These are phyloP conservation scores for Vigna hirtella DNA, from an alignment of 306 rosid genomes.

Conservation along the genomic window DNA sequence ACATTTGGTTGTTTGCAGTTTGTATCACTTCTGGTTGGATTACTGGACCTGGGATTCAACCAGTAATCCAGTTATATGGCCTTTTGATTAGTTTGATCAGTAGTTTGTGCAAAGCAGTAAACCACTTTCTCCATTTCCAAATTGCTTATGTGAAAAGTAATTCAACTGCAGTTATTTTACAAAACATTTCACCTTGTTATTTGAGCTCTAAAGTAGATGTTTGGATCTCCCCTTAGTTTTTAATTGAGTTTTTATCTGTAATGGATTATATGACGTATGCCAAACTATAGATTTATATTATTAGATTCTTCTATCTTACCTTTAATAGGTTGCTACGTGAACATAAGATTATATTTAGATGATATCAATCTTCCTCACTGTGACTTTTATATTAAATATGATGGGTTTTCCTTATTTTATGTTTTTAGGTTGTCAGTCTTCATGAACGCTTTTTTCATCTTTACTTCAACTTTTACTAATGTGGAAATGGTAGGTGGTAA, in stretches of 20 bases:
- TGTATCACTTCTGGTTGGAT: conserved; percentile 1
- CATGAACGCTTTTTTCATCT: conserved; percentile 17
- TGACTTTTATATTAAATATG: conserved; percentile 4
- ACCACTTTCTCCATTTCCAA: not conserved
- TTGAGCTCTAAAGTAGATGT: not conserved
- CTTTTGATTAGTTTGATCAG: conserved; percentile 18
- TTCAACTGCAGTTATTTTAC: conserved; percentile 6
- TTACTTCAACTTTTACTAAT: conserved; percentile 20
- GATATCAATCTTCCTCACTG: not conserved
- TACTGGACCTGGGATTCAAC: not conserved
- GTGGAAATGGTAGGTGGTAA: conserved; percentile 36
- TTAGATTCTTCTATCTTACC: conserved; percentile 8
- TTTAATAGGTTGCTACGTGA: not conserved
- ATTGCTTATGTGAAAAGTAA: conserved; percentile 17
- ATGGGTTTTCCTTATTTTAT: not conserved
- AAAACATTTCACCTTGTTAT: conserved; percentile 6
- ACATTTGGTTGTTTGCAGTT: conserved; percentile 8
- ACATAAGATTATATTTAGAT: conserved; percentile 18
- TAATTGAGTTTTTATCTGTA: conserved; percentile 10
- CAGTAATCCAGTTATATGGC: conserved; percentile 1
- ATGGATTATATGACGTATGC: not conserved
- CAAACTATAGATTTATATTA: conserved; percentile 26
- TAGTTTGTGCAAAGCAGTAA: conserved; percentile 14
- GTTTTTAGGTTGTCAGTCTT: conserved; percentile 7
- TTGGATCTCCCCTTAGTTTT: conserved; percentile 9